A percentile compares a stretch with the other conserved stretches of the same genome.
Evolutionary conservation across 228 moss, liverwort and hornwort species (phyloP).

Genomic region (Sphagnum magellanicum): DNA sequence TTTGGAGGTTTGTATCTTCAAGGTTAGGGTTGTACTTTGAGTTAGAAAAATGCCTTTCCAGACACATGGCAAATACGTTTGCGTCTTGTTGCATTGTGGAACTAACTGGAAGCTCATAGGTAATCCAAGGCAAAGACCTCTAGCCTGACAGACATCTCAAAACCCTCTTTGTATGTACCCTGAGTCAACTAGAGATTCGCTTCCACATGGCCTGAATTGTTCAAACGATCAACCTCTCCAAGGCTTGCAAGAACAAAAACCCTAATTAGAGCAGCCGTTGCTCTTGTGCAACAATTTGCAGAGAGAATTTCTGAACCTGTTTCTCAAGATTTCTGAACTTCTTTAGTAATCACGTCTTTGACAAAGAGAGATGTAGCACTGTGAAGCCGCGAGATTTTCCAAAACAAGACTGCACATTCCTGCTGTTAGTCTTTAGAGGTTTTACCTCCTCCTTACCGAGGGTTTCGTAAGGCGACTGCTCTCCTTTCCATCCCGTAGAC

Average conservation of each 20-base stretch:
- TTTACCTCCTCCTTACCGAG: conserved; percentile 40
- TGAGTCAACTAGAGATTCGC: no score
- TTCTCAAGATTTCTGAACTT: background rate
- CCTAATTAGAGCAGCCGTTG: background rate
- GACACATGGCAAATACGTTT: no score
- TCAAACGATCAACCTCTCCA: background rate
- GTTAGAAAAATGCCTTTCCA: no score
- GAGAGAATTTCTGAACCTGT: background rate
- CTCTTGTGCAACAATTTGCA: background rate
- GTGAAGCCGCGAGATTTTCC: background rate
- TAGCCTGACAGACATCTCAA: no score
- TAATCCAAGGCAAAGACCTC: no score
- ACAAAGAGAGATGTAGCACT: background rate
- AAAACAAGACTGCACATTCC: background rate
- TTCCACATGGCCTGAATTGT: background rate
- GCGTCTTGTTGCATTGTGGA: no score
- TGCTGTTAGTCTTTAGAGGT: background rate
- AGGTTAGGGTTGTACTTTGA: no score
- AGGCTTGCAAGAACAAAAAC: background rate
- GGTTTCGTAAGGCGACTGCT: conserved; percentile 85
- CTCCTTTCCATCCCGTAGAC: conserved; percentile 61
- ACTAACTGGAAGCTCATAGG: no score
- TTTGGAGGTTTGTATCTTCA: no score
- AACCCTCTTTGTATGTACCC: no score
- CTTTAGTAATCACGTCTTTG: no score